Evolutionary conservation across 2,329 filamentous ascomycete genomes (phyloP), one percentile per base, ranked within the genome.

Genomic region (Aspergillus sp.): DNA sequence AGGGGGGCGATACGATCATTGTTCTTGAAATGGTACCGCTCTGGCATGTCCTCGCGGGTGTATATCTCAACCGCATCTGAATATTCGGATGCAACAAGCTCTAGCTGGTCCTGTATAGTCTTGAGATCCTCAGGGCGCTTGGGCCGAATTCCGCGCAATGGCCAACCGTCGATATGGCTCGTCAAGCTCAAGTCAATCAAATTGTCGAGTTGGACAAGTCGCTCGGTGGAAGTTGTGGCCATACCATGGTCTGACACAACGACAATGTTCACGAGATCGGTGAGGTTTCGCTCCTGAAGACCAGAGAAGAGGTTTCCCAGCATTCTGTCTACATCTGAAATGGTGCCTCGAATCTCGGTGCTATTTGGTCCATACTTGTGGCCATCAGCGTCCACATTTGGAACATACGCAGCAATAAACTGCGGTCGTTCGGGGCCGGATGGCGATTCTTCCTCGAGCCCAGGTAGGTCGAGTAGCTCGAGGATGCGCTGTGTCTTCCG

Each of bases 171-270:
- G 25, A 87, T 89, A 70, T 95, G 91, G 58, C 89, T 88, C 45
- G 98, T 87, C 65, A 91, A 83, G 49, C 77, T 79, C 6, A 89
- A 82, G 70, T 97, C 91, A 47, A 98, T 81, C 4, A 98, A 77
- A 68, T 97, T 91, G 62, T 99, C 95, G 2, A 98, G 81, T 74
- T 98, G 95, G 25, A 98, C 83, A 46, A 98, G 79, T 11, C 95
- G 85, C 17, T 87, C 82, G 0, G 84, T 85, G 59, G 93, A 90
- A 0, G 95, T 98, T 0, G 92, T 96, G 1, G 95, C 95, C 95
- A 99, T 99, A 51, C 95, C 95, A 71, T 99, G 95, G 71, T 99
- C 95, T 0, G 92, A 97, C 2, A 99, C 93, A n/a, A 99, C 83
- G 35, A 99, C 87, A 7, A 99, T 84, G 64, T 99, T 99, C 70